Base-by-base conservation (phyloP, 148 eudicot genomes). In the Arbutus unedo region DNA sequence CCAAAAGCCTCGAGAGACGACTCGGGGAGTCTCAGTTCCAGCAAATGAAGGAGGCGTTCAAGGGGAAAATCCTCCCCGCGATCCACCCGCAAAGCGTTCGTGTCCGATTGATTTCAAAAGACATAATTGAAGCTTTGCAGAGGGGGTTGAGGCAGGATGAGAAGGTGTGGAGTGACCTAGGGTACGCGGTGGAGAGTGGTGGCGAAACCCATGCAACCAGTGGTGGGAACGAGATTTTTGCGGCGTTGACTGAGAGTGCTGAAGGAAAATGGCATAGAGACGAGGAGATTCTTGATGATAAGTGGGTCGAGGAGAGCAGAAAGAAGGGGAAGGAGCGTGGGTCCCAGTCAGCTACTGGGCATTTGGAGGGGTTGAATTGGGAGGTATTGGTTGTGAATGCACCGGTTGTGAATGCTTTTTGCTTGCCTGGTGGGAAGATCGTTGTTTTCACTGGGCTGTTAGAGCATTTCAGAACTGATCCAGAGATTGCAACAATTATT, bases 371-470 rank as follows among this genome's bases (percentile, higher is more conserved):
- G 21, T 79, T 94, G 85, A 92, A 91, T 47, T 95, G 98, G 98
- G 98, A 95, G 83, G 92, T 95, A 47, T 38, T 95, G 79, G 95
- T 95, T 25, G 96, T 95, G 72, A 77, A 94, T 78, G 93, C 90
- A 44, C 98, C 97, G 0, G 85, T 91, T 76, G 90, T 92, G 23
- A 93, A 95, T 84, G 98, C 98, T 0, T 92, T 95, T 76, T 95
- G 98, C 80, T 77, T 93, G 89, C 98, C 98, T 5, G 96, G 98
- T 79, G 98, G 98, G 56, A 95, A 95, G 93, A 93, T 93, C 86
- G 98, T 95, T 77, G 96, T 95, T 49, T 95, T 92, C 50, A 95
- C 98, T 2, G 98, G 98, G 10, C 83, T 93, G 90, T 85, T 95
- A 38, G 85, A 90, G 57, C 91, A 93, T 87, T 93, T 95, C 68